phyloP scores from a whole-genome alignment of 331 rosid genomes.

The Acacia pycnantha region DNA sequence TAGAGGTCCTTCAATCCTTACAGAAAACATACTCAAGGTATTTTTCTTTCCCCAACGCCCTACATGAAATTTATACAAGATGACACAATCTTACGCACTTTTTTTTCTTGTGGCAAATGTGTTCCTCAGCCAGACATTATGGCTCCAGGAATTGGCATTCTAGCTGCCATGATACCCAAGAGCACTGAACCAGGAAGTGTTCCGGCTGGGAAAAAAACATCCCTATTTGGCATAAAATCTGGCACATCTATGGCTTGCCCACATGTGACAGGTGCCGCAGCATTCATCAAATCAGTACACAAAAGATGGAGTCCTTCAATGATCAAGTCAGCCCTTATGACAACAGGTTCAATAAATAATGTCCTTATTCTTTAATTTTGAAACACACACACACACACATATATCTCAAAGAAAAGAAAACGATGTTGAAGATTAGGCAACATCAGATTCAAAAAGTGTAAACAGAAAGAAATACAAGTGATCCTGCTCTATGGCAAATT shows the following conservation, averaged over 20 bases:
- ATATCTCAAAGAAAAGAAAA: background rate
- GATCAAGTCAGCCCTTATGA: conserved; percentile 90
- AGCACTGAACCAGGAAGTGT: conserved; percentile 52
- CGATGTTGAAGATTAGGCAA: background rate
- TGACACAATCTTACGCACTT: background rate
- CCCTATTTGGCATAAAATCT: conserved; percentile 61
- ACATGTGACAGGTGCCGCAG: conserved; percentile 84
- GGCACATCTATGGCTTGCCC: conserved; percentile 99
- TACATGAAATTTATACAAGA: background rate
- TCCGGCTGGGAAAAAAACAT: conserved; percentile 58
- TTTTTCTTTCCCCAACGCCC: conserved; percentile 15
- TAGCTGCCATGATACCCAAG: conserved; percentile 67
- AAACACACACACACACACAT: background rate
- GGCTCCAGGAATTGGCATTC: conserved; percentile 86
- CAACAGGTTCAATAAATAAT: conserved; percentile 56
- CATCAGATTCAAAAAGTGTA: background rate
- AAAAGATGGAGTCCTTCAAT: conserved; percentile 76
- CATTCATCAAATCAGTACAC: conserved; percentile 66
- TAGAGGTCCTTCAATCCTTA: conserved; percentile 76
- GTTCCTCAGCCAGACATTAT: conserved; percentile 77
- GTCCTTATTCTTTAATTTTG: background rate
- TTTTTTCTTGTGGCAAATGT: background rate
- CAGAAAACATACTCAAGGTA: conserved; percentile 94
- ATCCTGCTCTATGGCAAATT: background rate
- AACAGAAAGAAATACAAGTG: background rate